Base-by-base conservation (phyloP, 1,139 yeast species). In the Lodderomyces orthopsilosis region DNA sequence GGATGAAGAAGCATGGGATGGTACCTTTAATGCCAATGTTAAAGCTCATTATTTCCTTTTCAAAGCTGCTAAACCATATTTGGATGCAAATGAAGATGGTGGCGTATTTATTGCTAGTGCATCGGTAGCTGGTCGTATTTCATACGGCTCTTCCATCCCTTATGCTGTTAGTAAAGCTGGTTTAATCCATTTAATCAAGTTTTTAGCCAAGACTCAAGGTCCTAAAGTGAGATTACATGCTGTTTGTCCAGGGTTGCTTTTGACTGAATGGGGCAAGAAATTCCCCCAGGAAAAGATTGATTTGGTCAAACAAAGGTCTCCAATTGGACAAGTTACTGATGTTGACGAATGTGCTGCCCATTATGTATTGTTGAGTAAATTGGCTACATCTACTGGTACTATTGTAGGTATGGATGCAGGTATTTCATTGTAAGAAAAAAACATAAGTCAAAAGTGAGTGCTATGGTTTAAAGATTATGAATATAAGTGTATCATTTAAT, bases 91-190 rank as follows among this genome's bases (percentile, higher is more conserved):
- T 44, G 53, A 45, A 10, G 64, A 60, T 10, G 72, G 71, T 14
- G 74, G 74, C 10, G 56, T 61, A 13, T 64, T 68, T 44, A 53
- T 68, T 28, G 60, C 65, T 24, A 55, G 70, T 6, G 65, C 70
- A 4, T 65, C 71, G 2, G 60, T 64, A 13, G 74, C 73, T 13
- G 74, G 73, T 2, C 49, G 66, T 41, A 55, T 55, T 37, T 56
- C 59, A 4, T 52, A 55, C 14, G 74, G 74, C 3, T 62, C 68
- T 12, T 61, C 69, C 42, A 56, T 68, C 38, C 70, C 74, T 13
- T 68, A 68, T 49, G 61, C 69, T 4, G 69, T 64, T 13, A 54
- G 65, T 46, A 68, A 68, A 51, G 68, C 72, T 2, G 71, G 61
- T 1, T 53, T 65, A 41, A 59, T 63, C 45, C 74, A 67, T 35